Evolutionary conservation across 305 asterid species (phyloP).

Genomic region (Salvia sclarea): DNA sequence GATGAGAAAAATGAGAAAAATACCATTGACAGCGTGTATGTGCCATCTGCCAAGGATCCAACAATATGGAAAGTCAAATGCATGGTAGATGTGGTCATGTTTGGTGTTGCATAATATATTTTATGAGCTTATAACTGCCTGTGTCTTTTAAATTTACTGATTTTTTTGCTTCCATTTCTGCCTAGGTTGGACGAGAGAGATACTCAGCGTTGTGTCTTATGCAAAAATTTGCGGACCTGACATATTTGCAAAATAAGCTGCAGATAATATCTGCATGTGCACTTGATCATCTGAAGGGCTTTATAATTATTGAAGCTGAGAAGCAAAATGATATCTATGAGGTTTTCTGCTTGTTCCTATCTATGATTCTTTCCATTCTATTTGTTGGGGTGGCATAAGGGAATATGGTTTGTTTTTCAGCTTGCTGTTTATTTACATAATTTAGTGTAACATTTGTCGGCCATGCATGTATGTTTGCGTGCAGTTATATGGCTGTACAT

Average conservation of each 20-base stretch:
- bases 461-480: not conserved
- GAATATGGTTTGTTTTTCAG: not conserved
- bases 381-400: slow-evolving; percentile 4
- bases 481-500: not conserved
- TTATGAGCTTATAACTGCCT: not conserved
- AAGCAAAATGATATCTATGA: slow-evolving; percentile 74
- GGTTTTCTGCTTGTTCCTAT: slow-evolving; percentile 48
- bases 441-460: slow-evolving; percentile 20
- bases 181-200: slow-evolving; percentile 88
- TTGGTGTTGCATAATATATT: slow-evolving; percentile 8
- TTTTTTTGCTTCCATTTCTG: slow-evolving; percentile 32
- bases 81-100: slow-evolving; percentile 53
- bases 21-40: slow-evolving; percentile 37
- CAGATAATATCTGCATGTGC: slow-evolving; percentile 83
- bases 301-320: slow-evolving; percentile 77
- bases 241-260: slow-evolving; percentile 63
- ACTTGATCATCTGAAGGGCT: slow-evolving; percentile 82
- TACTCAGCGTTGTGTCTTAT: slow-evolving; percentile 90
- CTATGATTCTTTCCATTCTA: not conserved
- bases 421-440: slow-evolving; percentile 13
- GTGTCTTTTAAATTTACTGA: slow-evolving; percentile 15
- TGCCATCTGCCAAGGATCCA: slow-evolving; percentile 61
- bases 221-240: slow-evolving; percentile 80
- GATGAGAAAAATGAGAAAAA: slow-evolving; percentile 59
- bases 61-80: slow-evolving; percentile 93